phyloP scores from a whole-genome alignment of 2,329 filamentous ascomycete species.

The Fusarium austroafricanum region DNA sequence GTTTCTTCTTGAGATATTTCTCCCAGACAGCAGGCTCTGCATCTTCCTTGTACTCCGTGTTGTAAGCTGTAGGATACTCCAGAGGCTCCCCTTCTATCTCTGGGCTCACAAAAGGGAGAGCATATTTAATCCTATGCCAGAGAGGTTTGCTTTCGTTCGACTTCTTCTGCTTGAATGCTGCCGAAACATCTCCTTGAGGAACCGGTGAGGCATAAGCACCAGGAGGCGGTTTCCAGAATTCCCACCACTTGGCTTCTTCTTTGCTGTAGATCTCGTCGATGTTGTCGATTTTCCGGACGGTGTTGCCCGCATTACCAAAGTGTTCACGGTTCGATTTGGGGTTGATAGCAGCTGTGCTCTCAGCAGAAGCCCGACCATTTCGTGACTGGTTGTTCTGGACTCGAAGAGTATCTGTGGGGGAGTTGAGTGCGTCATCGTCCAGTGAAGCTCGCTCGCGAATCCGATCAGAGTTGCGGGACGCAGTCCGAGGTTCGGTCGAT shows the following conservation, averaged over 20 bases:
- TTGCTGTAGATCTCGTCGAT: conserved; percentile 62
- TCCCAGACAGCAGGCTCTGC: conserved; percentile 79
- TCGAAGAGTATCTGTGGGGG: conserved; percentile 48
- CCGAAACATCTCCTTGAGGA: conserved; percentile 65
- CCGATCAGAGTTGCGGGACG: conserved; percentile 44
- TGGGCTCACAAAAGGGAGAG: conserved; percentile 62
- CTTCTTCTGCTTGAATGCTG: conserved; percentile 48
- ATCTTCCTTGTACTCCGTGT: conserved; percentile 67
- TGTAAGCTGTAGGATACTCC: conserved; percentile 73
- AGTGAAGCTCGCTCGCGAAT: conserved; percentile 45
- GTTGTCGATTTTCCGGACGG: conserved; percentile 62
- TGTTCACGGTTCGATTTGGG: conserved; percentile 10
- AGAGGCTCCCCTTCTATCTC: conserved; percentile 55
- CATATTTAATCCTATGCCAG: conserved; percentile 62
- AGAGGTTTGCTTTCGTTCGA: conserved; percentile 59
- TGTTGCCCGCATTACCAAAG: conserved; percentile 55
- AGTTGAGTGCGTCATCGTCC: conserved; percentile 48
- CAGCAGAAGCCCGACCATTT: conserved; percentile 54
- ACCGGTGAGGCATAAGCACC: conserved; percentile 72
- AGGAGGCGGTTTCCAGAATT: conserved; percentile 73
- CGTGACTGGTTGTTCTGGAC: conserved; percentile 52
- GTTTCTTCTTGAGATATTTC: conserved; percentile 81
- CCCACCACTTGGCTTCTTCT: conserved; percentile 64
- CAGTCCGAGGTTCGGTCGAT: not conserved
- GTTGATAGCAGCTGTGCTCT: conserved; percentile 49